Evolutionary conservation across 768 basidiomycete genomes (phyloP), one percentile per base, ranked within the genome.

Genomic region (Russula emetica): DNA sequence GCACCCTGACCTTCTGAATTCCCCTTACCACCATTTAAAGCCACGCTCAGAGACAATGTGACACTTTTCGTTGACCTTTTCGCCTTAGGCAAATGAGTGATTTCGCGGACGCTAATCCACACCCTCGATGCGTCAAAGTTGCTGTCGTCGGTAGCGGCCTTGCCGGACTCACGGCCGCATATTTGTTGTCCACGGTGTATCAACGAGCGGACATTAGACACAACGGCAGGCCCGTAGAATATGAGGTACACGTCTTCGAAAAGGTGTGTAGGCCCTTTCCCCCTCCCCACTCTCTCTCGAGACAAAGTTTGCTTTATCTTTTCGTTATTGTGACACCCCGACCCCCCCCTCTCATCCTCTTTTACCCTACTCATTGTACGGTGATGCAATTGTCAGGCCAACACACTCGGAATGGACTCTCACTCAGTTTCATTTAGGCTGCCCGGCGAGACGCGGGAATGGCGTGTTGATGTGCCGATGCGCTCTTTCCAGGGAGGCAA

Each of bases 381-480:
- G 38, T 16, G 5, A 26, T 45, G 50, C 20, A 24, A 10, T 49
- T 13, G 24, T 5, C 68, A 89, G 88, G 76, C 83, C 5, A 67
- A 78, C 0, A 69, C 76, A 34, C 72, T 90, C 11, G 88, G 88
- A 13, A 88, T 91, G 84, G 88, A 89, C 72, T 80, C 84, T 5
- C 78, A 83, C 16, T 86, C 83, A 0, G 76, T 84, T 44, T 82
- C 82, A 8, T 58, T 84, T 6, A 73, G 75, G 20, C 71, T 74
- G 44, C 74, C 75, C 5, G 77, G 72, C 5, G 63, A 73, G 11
- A 72, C 72, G 24, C 70, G 76, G 40, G 74, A 79, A 55, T 83
- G 82, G 79, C 76, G 83, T 59, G 78, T 91, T 3, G 89, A 92
- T 70, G 88, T 90, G 0, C 90, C 90, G 0, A 92, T 92, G 90